Evolutionary conservation across 148 eudicot genomes (phyloP).

Genomic region (Hydrangea macrophylla): DNA sequence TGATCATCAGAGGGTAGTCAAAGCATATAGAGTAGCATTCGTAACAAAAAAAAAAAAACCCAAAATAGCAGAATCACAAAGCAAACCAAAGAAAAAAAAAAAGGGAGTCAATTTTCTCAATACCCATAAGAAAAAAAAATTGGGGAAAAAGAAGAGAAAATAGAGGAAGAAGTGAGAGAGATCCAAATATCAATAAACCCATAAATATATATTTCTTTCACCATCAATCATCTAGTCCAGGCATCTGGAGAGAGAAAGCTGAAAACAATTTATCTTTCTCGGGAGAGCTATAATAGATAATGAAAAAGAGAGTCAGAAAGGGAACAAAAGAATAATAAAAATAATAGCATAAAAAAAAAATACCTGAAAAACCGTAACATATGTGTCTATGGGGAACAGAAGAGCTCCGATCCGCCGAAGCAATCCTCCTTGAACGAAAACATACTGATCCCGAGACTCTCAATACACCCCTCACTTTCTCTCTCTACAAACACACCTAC

Average conservation of each 20-base stretch:
- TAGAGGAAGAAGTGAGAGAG: neutral
- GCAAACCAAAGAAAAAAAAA: neutral
- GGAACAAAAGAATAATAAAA: neutral
- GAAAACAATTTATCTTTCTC: neutral
- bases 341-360: constrained; percentile 1
- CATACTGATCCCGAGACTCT: constrained; percentile 35
- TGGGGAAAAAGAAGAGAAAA: neutral
- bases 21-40: neutral
- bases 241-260: neutral
- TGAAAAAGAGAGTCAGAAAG: constrained; percentile 7
- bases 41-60: neutral
- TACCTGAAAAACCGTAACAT: constrained; percentile 43
- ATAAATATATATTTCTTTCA: neutral
- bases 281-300: constrained; percentile 6
- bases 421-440: constrained; percentile 18
- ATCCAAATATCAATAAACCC: constrained; percentile 3
- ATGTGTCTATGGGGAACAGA: constrained; percentile 45
- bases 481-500: constrained; percentile 5
- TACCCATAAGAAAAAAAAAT: neutral
- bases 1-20: neutral
- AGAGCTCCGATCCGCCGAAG: constrained; percentile 31
- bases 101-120: neutral
- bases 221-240: constrained; percentile 7
- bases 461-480: neutral
- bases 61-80: neutral